phyloP scores from a whole-genome alignment of 2,329 filamentous ascomycete genomes.

The Aspergillus tanneri region DNA sequence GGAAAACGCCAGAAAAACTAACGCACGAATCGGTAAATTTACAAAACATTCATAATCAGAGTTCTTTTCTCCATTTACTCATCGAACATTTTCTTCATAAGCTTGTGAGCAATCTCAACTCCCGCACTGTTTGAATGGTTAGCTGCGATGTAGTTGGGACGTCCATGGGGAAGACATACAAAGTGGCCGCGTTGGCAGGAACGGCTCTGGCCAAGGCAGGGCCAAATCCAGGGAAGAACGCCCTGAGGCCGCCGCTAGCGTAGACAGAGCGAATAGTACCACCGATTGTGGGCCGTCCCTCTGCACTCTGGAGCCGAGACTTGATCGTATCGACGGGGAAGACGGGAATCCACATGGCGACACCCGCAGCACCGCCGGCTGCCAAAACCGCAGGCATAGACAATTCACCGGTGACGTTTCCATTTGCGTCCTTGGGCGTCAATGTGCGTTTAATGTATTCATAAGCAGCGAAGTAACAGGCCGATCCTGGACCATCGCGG shows the following conservation, averaged over 20 bases:
- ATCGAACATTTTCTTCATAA: constrained; percentile 49
- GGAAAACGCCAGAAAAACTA: constrained; percentile 5
- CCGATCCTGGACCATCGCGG: constrained; percentile 86
- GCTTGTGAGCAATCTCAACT: constrained; percentile 52
- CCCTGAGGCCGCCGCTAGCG: constrained; percentile 74
- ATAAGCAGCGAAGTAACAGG: constrained; percentile 96
- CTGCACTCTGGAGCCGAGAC: constrained; percentile 85
- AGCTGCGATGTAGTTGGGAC: background rate
- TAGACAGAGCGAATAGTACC: constrained; percentile 83
- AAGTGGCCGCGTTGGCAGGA: constrained; percentile 94
- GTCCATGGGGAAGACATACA: constrained; percentile 46
- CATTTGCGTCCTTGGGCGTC: constrained; percentile 76
- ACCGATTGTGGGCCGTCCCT: constrained; percentile 76
- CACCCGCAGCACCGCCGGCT: constrained; percentile 84
- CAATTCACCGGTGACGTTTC: constrained; percentile 71
- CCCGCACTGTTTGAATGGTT: constrained; percentile 38
- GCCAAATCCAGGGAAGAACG: constrained; percentile 96
- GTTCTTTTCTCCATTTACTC: background rate
- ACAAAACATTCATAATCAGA: background rate
- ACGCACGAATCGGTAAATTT: constrained; percentile 5
- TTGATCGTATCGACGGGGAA: constrained; percentile 98
- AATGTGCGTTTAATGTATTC: constrained; percentile 88
- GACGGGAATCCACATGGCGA: constrained; percentile 99
- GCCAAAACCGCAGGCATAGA: constrained; percentile 79
- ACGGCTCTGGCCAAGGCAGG: constrained; percentile 90